These are phyloP conservation scores for Earliella scabrosa DNA, from an alignment of 1,284 basidiomycete species.

Conservation along the genomic window DNA sequence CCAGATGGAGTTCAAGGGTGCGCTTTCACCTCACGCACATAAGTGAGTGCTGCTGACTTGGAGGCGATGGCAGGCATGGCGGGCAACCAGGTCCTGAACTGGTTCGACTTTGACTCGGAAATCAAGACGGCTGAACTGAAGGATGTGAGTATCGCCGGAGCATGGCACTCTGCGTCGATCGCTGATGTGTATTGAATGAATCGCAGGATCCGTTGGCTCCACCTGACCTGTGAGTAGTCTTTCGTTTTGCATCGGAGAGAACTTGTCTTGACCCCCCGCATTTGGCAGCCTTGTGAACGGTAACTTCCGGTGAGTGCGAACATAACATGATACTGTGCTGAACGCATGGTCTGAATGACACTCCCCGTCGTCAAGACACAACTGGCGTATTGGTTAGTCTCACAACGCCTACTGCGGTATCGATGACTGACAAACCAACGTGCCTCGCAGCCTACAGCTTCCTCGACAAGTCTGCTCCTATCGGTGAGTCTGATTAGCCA, in stretches of 20 bases:
- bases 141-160: conserved; percentile 44
- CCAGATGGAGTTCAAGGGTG: conserved; percentile 60
- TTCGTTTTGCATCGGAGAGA: neutral
- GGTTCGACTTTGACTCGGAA: conserved; percentile 63
- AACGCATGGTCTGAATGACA: neutral
- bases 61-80: conserved; percentile 63
- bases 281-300: conserved; percentile 48
- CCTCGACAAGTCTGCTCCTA: conserved; percentile 30
- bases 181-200: no score
- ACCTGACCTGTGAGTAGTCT: conserved; percentile 56
- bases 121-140: conserved; percentile 66
- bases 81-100: conserved; percentile 68
- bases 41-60: no score
- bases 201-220: conserved; percentile 63
- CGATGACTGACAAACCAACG: no score
- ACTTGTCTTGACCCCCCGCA: neutral
- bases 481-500: conserved; percentile 27
- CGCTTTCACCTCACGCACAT: neutral
- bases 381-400: conserved; percentile 53
- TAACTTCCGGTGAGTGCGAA: conserved; percentile 54
- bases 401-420: no score
- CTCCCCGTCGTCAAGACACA: conserved; percentile 38
- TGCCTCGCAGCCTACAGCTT: conserved; percentile 32
- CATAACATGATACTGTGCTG: neutral
- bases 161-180: no score